A percentile compares a stretch with the other conserved stretches of the same genome.
These are phyloP conservation scores for Neonectria faginata DNA, from an alignment of 2,329 filamentous ascomycete genomes.

Conservation along the genomic window DNA sequence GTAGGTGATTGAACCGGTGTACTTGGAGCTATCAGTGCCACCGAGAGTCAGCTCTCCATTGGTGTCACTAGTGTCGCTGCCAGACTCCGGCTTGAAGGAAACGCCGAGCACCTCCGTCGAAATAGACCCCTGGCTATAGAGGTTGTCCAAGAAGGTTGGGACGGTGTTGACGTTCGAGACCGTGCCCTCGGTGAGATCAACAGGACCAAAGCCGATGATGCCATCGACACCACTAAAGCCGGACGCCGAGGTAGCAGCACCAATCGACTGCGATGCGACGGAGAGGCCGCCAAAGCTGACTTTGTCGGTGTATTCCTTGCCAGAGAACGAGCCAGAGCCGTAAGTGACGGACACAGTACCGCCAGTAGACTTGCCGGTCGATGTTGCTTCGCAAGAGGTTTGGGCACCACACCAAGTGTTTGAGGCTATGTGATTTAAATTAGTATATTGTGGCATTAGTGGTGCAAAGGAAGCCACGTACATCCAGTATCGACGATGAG, in stretches of 20 bases:
- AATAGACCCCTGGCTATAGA: slow-evolving; percentile 45
- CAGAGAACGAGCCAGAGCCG: slow-evolving; percentile 7
- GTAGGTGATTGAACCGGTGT: slow-evolving; percentile 37
- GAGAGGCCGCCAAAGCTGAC: not conserved
- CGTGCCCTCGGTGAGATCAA: slow-evolving; percentile 41
- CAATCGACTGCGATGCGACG: slow-evolving; percentile 2
- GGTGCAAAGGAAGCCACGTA: slow-evolving; percentile 32
- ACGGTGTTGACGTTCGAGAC: slow-evolving; percentile 43
- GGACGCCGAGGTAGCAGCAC: slow-evolving; percentile 2
- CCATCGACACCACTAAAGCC: not conserved
- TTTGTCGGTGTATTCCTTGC: not conserved
- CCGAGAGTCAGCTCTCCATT: slow-evolving; percentile 43
- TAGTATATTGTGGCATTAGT: not conserved
- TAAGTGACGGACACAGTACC: not conserved
- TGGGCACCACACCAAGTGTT: slow-evolving; percentile 2
- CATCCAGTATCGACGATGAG: slow-evolving; percentile 48
- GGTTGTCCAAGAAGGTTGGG: slow-evolving; percentile 46
- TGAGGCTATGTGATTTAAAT: not conserved
- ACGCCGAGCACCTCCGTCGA: slow-evolving; percentile 45
- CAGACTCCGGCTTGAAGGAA: slow-evolving; percentile 44
- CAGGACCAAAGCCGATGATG: slow-evolving; percentile 30
- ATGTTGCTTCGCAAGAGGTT: slow-evolving; percentile 5
- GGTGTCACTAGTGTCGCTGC: slow-evolving; percentile 41
- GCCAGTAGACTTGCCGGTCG: not conserved
- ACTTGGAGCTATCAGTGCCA: slow-evolving; percentile 37